Percentiles rank a stretch among this genome's conserved stretches.
Conservation (phyloP, 73 alveolate genomes). For the Paramecium pentaurelia region DNA sequence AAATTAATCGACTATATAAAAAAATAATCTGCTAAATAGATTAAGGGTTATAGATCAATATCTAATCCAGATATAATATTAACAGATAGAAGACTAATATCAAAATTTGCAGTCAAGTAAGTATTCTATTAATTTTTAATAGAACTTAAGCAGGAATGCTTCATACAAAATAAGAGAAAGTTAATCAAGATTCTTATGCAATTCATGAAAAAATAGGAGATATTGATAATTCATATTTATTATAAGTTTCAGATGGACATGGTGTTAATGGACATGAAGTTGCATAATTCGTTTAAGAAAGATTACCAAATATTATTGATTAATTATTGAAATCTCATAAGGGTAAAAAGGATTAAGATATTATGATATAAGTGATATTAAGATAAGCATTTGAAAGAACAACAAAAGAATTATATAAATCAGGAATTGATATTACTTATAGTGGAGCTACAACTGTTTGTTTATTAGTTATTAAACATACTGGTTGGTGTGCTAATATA, state of each 20-base stretch:
- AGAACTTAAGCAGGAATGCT: conserved; percentile 52
- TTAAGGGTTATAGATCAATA: conserved; percentile 38
- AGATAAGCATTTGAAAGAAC: conserved; percentile 51
- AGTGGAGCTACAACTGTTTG: conserved; percentile 79
- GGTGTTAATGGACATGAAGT: conserved; percentile 95
- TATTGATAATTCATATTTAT: conserved; percentile 68
- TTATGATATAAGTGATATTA: conserved; percentile 44
- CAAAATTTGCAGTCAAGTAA: conserved; percentile 35
- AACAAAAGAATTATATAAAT: conserved; percentile 45
- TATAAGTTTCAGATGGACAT: conserved; percentile 98
- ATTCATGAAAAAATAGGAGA: conserved; percentile 25
- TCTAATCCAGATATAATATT: conserved; percentile 11
- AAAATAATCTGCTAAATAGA: conserved; percentile 30
- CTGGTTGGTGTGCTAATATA: conserved; percentile 72
- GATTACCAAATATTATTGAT: conserved; percentile 67
- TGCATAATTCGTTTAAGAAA: conserved; percentile 80
- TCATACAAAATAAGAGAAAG: conserved; percentile 24
- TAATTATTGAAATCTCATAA: conserved; percentile 37
- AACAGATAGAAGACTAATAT: neutral
- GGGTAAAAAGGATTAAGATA: conserved; percentile 5
- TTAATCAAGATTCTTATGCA: conserved; percentile 50
- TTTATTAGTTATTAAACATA: conserved; percentile 59
- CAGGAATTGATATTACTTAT: conserved; percentile 70
- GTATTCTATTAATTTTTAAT: neutral
- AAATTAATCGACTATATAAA: conserved; percentile 25